Evolutionary conservation across 208 protist genomes (phyloP).

Genomic region (Sergeia podlipaevii): DNA sequence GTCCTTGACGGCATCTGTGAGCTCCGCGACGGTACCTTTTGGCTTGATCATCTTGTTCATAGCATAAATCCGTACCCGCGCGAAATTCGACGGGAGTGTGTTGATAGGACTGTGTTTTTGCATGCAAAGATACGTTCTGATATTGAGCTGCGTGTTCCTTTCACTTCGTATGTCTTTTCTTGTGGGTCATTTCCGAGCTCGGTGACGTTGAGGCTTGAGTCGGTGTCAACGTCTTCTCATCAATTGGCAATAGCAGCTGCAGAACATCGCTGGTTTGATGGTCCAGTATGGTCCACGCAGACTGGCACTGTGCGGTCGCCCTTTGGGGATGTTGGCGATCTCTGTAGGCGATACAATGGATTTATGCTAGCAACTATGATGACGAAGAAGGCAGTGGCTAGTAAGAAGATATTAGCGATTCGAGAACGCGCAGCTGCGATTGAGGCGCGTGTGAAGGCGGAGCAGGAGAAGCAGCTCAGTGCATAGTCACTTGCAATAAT

Average conservation of each 20-base stretch:
- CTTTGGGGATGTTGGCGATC: conserved; percentile 66
- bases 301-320: conserved; percentile 41
- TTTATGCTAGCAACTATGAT: conserved; percentile 48
- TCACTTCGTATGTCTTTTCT: conserved; percentile 25
- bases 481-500: background rate
- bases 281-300: conserved; percentile 45
- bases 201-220: conserved; percentile 54
- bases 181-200: conserved; percentile 20
- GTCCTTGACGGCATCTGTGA: conserved; percentile 45
- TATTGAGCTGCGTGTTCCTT: conserved; percentile 33
- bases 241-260: conserved; percentile 29
- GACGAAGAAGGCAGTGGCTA: conserved; percentile 34
- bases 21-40: conserved; percentile 38
- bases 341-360: conserved; percentile 52
- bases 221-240: background rate
- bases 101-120: conserved; percentile 47
- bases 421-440: conserved; percentile 7
- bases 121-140: conserved; percentile 43
- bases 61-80: conserved; percentile 27
- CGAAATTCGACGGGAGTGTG: conserved; percentile 47
- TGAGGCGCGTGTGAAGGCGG: conserved; percentile 11
- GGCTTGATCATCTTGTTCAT: conserved; percentile 31
- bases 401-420: conserved; percentile 14
- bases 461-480: conserved; percentile 21
- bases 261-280: conserved; percentile 79